Evolutionary conservation across 2,329 filamentous ascomycete genomes (phyloP).

Genomic region (Alternaria angustiovoidea): DNA sequence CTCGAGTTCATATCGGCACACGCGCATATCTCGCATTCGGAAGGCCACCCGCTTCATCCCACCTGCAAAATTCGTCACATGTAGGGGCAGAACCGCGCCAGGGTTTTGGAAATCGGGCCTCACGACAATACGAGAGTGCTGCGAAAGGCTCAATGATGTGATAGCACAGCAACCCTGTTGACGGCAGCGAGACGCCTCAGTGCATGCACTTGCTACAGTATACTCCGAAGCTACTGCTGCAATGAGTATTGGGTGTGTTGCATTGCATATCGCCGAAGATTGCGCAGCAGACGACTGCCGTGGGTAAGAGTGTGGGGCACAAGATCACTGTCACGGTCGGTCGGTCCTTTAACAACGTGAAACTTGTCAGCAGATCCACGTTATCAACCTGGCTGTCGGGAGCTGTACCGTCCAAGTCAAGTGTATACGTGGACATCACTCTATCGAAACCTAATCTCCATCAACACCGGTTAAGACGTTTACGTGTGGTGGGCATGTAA

Average conservation of each 20-base stretch:
- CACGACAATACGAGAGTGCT: not conserved
- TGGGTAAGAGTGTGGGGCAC: slow-evolving; percentile 11
- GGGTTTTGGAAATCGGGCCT: slow-evolving; percentile 6
- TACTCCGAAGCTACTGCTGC: slow-evolving; percentile 35
- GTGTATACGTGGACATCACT: slow-evolving; percentile 19
- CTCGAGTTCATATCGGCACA: slow-evolving; percentile 14
- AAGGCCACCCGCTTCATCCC: slow-evolving; percentile 11
- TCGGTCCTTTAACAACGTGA: slow-evolving; percentile 16
- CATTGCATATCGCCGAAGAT: slow-evolving; percentile 17
- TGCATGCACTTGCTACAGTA: slow-evolving; percentile 24
- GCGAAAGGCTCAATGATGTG: slow-evolving; percentile 7
- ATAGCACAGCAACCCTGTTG: slow-evolving; percentile 2
- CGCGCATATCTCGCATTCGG: slow-evolving; percentile 15
- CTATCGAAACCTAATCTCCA: slow-evolving; percentile 18
- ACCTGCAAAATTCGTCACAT: slow-evolving; percentile 15
- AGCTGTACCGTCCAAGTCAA: slow-evolving; percentile 8
- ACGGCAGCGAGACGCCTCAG: not conserved
- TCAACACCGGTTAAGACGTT: not conserved
- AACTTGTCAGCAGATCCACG: slow-evolving; percentile 18
- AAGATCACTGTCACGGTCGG: slow-evolving; percentile 15
- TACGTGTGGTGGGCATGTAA: slow-evolving; percentile 11
- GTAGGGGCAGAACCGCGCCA: slow-evolving; percentile 3
- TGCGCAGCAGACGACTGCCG: slow-evolving; percentile 8
- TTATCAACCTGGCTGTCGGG: slow-evolving; percentile 19
- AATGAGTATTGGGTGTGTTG: slow-evolving; percentile 26